Conservation (phyloP, 768 basidiomycete species). For the Chalciporus sphaerocephalus region DNA sequence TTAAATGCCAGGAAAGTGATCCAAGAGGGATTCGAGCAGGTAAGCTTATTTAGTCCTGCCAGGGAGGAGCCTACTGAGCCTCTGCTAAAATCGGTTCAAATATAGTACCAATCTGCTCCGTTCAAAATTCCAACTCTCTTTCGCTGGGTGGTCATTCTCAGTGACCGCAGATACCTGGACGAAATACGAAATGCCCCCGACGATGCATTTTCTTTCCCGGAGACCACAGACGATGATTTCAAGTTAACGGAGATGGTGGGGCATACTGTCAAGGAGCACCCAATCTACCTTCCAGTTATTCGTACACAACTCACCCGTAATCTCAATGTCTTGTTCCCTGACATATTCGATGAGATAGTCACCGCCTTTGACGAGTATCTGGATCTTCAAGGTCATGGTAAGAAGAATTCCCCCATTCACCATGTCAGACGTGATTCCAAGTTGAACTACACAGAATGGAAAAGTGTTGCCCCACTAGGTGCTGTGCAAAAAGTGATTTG, state of each 20-base stretch:
- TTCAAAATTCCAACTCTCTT: conserved; percentile 30
- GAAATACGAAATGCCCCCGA: conserved; percentile 39
- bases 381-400: conserved; percentile 14
- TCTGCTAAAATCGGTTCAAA: too few relatives aligned
- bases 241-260: too few relatives aligned
- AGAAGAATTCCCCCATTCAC: not conserved
- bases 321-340: conserved; percentile 35
- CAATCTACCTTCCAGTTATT: conserved; percentile 10
- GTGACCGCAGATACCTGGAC: conserved; percentile 30
- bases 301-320: conserved; percentile 35
- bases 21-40: conserved; percentile 32
- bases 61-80: too few relatives aligned
- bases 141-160: conserved; percentile 41
- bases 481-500: conserved; percentile 35
- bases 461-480: conserved; percentile 23
- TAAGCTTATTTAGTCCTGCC: too few relatives aligned
- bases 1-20: conserved; percentile 21
- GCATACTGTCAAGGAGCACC: too few relatives aligned
- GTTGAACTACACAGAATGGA: conserved; percentile 36
- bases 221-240: conserved; percentile 28
- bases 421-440: too few relatives aligned
- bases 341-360: conserved; percentile 41
- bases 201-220: conserved; percentile 33
- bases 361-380: conserved; percentile 38
- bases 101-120: conserved; percentile 23